phyloP scores from a whole-genome alignment of 345 rosid genomes.

The Psidium friedrichsthalianum region DNA sequence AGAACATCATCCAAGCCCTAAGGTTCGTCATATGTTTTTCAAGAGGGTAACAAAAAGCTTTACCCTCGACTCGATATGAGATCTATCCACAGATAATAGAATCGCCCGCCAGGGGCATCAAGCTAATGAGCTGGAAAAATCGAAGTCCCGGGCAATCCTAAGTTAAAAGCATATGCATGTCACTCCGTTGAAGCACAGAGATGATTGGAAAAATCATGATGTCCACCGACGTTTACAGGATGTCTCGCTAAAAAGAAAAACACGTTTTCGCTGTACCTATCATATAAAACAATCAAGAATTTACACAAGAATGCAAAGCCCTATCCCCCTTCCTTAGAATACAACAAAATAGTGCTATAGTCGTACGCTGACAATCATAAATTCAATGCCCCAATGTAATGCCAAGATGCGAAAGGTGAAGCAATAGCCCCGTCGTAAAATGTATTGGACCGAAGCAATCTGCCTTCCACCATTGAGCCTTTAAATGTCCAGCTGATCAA shows the following conservation, averaged over 20 bases:
- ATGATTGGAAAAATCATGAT: neutral
- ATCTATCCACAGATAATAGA: neutral
- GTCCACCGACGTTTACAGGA: neutral
- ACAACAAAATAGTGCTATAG: neutral
- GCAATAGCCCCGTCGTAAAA: neutral
- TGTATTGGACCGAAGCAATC: neutral
- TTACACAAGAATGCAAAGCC: neutral
- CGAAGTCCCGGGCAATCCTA: neutral
- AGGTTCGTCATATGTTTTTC: neutral
- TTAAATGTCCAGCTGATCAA: conserved; percentile 66
- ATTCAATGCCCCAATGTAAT: neutral
- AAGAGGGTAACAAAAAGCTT: neutral
- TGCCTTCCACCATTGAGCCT: neutral
- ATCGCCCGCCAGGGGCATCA: neutral
- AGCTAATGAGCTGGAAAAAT: neutral
- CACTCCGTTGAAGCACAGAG: neutral
- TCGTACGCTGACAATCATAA: neutral
- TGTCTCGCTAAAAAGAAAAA: neutral
- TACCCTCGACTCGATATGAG: neutral
- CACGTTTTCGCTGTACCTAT: neutral
- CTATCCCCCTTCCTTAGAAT: neutral
- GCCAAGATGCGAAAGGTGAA: neutral
- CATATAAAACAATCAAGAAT: neutral
- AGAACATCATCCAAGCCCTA: neutral
- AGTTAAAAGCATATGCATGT: neutral